Conservation (phyloP, 2,329 filamentous ascomycete genomes). For the Claviceps monticola region DNA sequence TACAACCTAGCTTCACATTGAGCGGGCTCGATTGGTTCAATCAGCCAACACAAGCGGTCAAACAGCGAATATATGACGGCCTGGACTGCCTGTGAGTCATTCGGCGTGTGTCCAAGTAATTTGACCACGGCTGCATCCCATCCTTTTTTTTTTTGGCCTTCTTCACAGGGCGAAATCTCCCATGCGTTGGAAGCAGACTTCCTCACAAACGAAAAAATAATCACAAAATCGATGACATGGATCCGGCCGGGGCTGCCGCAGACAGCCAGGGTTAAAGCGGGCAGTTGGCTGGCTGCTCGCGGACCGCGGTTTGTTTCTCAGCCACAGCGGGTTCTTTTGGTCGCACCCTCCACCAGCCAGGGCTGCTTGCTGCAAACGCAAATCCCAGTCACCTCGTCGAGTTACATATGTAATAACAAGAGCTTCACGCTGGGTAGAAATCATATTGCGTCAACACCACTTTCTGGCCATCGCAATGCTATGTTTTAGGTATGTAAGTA, state of each 20-base stretch:
- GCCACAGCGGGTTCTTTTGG: not conserved
- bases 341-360: not conserved
- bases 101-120: not conserved
- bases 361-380: too few relatives aligned
- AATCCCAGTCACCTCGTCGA: too few relatives aligned
- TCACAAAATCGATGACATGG: not conserved
- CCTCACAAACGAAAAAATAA: not conserved
- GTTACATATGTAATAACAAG: too few relatives aligned
- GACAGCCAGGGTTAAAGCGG: too few relatives aligned
- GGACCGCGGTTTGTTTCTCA: not conserved
- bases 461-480: too few relatives aligned
- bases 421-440: too few relatives aligned
- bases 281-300: not conserved
- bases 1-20: not conserved
- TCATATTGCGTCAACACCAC: too few relatives aligned
- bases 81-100: not conserved
- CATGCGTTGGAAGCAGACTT: not conserved
- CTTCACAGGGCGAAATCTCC: too few relatives aligned
- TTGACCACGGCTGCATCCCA: not conserved
- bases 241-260: too few relatives aligned
- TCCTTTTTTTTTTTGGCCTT: not conserved
- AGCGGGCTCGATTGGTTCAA: not conserved
- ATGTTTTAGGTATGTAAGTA: too few relatives aligned
- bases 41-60: not conserved
- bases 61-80: not conserved